Base-by-base conservation (phyloP, 148 eudicot species). In the Camellia sinensis region DNA sequence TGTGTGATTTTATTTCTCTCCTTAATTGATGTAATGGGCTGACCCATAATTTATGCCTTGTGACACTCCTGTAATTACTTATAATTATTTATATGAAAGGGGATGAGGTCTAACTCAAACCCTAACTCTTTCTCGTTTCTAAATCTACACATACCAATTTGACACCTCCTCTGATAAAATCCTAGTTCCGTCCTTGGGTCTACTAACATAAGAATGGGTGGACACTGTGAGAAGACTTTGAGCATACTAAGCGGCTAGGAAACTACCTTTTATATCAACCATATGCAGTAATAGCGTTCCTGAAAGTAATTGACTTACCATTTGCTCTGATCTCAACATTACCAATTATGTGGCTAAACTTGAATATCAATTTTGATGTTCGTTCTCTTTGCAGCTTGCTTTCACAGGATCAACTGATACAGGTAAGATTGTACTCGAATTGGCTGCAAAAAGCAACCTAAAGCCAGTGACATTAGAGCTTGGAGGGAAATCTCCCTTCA, bases 401-500 rank as follows among this genome's bases (percentile, higher is more conserved):
- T 90, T 90, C 82, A 91, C 94, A 17, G 94, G 94, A 79, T 91
- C 94, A 77, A 89, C 90, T 22, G 89, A 56, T 0, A 91, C 94
- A 22, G 94, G 90, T 4, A 80, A 89, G 82, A 67, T 83, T 10
- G 88, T 91, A n/a, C 87, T 86, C 15, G 87, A 86, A 73, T 79
- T 88, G 80, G 90, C 94, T 15, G 87, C 90, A 15, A 89, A 44
- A 66, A 89, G 92, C 86, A 91, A 91, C 75, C 87, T 91, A 43
- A 91, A 91, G 73, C 74, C 90, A 1, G 94, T 88, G 63, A 91
- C 94, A 13, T 83, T 91, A 74, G 94, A 91, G 86, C 94, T 91
- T 12, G 94, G 94, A 83, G 94, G 94, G 22, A 91, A 91, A 80
- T 91, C 94, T 1, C 94, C 94, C 50, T 91, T 91, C 82, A 91